Base-by-base conservation (phyloP, 164 flowering plant genomes). In the Vitis cinerea region DNA sequence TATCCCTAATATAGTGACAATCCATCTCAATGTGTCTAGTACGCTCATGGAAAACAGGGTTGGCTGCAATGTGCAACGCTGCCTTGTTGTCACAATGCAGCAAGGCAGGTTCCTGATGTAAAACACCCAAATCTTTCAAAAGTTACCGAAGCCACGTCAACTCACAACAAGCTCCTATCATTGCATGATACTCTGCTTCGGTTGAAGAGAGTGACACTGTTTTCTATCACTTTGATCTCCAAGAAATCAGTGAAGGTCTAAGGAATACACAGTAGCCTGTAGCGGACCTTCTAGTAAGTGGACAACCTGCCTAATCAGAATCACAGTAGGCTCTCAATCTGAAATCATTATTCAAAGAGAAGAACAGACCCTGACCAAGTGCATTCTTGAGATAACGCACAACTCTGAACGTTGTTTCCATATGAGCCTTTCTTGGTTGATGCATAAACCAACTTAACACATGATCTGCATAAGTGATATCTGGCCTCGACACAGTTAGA, bases 21-120 rank as follows among this genome's bases (percentile, higher is more conserved):
- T 61, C 44, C 64, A 61, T 61, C 64, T 61, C 11, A 61, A 61
- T 30, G 64, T 61, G 64, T 14, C 15, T 51, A 10, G 12, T 51
- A 51, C 9, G 15, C 54, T 51, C 54, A 51, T 51, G 54, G 15
- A 51, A 10, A 51, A 10, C 64, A 19, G 10, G 31, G 9, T 19
- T 19, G 64, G 3, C 10, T 61, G 9, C 37, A 19, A 61, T 61
- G 64, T 61, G n/a, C 1, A 19, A 29, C 48, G 11, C 23, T 19
- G 9, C 23, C 49, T 61, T 27, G 64, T 61, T 61, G 15, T 61
- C 64, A 27, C 64, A 61, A 61, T 61, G 30, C 9, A 29, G 44
- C 12, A 19, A 61, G 64, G 48, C 12, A 10, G 12, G 15, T 51
- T 51, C 54, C 4, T 10, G 64, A 61, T 61, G 64, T 14, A 16